A percentile compares a stretch with the other conserved stretches of the same genome.
Conservation (phyloP, 305 asterid species). For the Fraxinus dipetala region DNA sequence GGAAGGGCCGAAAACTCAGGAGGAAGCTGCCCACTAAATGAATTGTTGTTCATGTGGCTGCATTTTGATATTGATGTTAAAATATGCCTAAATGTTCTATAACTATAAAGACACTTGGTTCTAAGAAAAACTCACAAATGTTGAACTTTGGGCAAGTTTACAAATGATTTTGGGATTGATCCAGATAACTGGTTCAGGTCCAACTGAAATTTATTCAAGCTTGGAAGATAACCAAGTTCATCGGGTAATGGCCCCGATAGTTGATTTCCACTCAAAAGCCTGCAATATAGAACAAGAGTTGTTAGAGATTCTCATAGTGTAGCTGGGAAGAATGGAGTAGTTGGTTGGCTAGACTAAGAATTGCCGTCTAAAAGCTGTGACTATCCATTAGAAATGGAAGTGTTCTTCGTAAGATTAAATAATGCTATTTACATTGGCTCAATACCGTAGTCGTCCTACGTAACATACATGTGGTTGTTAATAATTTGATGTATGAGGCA, state of each 20-base stretch:
- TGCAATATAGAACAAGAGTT: slow-evolving; percentile 27
- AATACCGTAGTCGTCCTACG: background rate
- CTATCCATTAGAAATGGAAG: background rate
- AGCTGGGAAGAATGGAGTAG: background rate
- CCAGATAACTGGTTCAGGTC: slow-evolving; percentile 64
- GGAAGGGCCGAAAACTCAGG: slow-evolving; percentile 45
- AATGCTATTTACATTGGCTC: background rate
- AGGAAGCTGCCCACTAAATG: slow-evolving; percentile 59
- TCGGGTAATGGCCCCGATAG: slow-evolving; percentile 61
- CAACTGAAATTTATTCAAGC: slow-evolving; percentile 54
- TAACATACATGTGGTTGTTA: background rate
- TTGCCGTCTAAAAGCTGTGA: background rate
- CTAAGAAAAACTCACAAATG: slow-evolving; percentile 47
- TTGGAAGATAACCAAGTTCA: slow-evolving; percentile 60
- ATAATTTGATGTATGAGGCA: background rate
- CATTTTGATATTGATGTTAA: slow-evolving; percentile 16
- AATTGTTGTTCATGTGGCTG: slow-evolving; percentile 71
- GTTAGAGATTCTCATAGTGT: background rate
- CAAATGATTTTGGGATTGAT: slow-evolving; percentile 56
- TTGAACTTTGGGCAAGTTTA: slow-evolving; percentile 40
- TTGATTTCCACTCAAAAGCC: slow-evolving; percentile 69
- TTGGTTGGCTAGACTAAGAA: background rate
- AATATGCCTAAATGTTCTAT: background rate
- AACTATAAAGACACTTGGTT: background rate
- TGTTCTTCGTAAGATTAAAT: background rate